Evolutionary conservation across 495 filamentous ascomycete species (phyloP), one percentile per base, ranked within the genome.

Genomic region (Astrothelium macrocarpum): DNA sequence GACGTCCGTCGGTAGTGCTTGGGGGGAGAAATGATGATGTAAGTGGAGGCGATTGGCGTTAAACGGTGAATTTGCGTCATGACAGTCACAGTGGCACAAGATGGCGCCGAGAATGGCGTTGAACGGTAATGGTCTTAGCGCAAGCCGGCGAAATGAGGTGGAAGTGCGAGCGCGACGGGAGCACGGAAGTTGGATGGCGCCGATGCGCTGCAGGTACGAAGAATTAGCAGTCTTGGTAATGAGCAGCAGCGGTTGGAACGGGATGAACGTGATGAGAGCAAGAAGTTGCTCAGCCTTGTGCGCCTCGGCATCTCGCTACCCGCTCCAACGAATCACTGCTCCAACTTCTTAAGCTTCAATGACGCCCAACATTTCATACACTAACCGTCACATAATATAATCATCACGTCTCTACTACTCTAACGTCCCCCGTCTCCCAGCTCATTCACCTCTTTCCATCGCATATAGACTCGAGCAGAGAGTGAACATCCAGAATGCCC

Each of bases 171-270:
- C 14, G 20, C 14, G 18, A 42, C 9, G 45, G 20, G n/a, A 18
- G 11, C 14, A 49, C 45, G 45, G 45, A 49, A 49, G 45, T 56
- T 29, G 25, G 5, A 9, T 29, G 49, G 49, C 49, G 49, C 49
- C 49, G 49, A 56, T 29, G 49, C 2, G n/a, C 49, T 56, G 49
- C 49, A 56, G 49, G 49, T 56, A 56, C 49, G 29, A 29, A 39
- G 5, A 39, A 14, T 14, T 39, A 14, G 34, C 34, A 14, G 5
- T 5, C 14, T 5, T 5, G 5, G 34, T 39, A 14, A 39, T 5
- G 34, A 39, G 34, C 34, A 39, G 34, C 34, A 14, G 34, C 34
- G 34, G 34, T 39, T 39, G 34, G 34, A 14, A 39, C 14, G 34
- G 34, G 34, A 39, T 39, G 34, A 39, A 39, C 14, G 5, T 39